Evolutionary conservation across 208 protist species (phyloP), one percentile per base, ranked within the genome.

Genomic region (Leishmania arabica): DNA sequence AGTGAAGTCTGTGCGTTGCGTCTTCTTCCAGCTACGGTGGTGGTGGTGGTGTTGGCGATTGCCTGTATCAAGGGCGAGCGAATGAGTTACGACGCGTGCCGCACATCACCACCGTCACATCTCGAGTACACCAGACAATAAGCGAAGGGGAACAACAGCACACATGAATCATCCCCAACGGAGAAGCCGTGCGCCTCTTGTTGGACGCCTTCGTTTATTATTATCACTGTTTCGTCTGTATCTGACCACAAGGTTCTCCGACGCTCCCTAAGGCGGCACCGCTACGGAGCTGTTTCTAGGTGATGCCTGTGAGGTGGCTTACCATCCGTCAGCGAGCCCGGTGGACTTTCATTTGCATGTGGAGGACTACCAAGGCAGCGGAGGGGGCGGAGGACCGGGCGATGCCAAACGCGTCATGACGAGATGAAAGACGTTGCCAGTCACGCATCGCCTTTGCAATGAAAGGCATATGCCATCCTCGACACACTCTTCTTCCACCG

Each of bases 401-500:
- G 51, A 13, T 5, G 9, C 51, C 51, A 13, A 54, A 54, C 9
- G 51, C 51, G 51, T 21, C 17, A 54, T 54, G 51, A 54, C 13
- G 15, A 21, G 4, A 5, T 54, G 51, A 15, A 21, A 21, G 9
- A 0, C 17, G 13, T 54, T 54, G 51, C 17, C 51, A 54, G 13
- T 53, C 34, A 77, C 19, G 42, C 69, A 21, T 78, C 75, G 47
- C 21, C 75, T 80, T 45, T 56, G 69, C 34, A 31, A 17, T 31
- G 58, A 64, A 19, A 42, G 62, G 62, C 62, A 40, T 34, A 13
- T 40, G 62, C 0, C 62, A 68, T 40, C 62, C 62, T 68, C 3
- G 27, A 40, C 11, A 21, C 13, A 37, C 68, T 31, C 27, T 45
- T 73, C 53, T 78, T 37, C 56, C 73, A 83, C 72, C 80, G 37